Percentiles rank a stretch among this genome's conserved stretches.
Evolutionary conservation across 495 filamentous ascomycete species (phyloP).

Genomic region (Arthonia radiata): DNA sequence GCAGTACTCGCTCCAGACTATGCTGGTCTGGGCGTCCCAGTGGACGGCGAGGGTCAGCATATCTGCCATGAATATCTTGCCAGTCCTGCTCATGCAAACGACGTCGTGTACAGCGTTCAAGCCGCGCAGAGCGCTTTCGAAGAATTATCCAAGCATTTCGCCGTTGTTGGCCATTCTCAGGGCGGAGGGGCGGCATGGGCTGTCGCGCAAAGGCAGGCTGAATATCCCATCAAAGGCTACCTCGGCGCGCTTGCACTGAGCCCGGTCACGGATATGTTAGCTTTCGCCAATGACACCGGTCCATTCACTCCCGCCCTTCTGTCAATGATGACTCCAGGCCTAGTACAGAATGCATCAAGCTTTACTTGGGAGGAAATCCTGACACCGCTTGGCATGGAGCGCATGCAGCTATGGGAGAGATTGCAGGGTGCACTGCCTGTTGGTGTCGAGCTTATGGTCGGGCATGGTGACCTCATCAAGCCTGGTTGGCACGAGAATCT

Average conservation of each 20-base stretch:
- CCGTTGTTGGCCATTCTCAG: constrained; percentile 23
- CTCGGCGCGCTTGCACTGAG: constrained; percentile 17
- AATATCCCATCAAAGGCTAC: constrained; percentile 13
- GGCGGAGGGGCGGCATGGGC: constrained; percentile 23
- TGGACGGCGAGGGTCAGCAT: constrained; percentile 12
- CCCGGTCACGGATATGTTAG: constrained; percentile 15
- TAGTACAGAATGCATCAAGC: too few species aligned
- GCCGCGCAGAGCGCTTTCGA: constrained; percentile 20
- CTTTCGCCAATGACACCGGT: too few species aligned
- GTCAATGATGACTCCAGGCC: too few species aligned
- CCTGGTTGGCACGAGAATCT: too few species aligned
- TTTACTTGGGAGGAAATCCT: too few species aligned
- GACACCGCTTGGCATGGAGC: too few species aligned
- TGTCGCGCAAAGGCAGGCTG: constrained; percentile 15
- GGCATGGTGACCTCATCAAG: too few species aligned
- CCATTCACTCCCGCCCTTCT: too few species aligned
- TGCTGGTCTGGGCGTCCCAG: constrained; percentile 24
- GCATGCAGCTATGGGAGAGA: too few species aligned
- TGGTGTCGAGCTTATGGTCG: too few species aligned
- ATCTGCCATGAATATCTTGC: constrained; percentile 20
- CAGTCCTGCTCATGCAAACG: constrained; percentile 16
- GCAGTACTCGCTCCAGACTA: constrained; percentile 30
- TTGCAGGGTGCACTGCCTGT: too few species aligned
- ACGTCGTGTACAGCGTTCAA: constrained; percentile 18
- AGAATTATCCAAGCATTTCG: constrained; percentile 17